Conservation (phyloP, 2,329 filamentous ascomycete species). For the Trichoderma polysporum region DNA sequence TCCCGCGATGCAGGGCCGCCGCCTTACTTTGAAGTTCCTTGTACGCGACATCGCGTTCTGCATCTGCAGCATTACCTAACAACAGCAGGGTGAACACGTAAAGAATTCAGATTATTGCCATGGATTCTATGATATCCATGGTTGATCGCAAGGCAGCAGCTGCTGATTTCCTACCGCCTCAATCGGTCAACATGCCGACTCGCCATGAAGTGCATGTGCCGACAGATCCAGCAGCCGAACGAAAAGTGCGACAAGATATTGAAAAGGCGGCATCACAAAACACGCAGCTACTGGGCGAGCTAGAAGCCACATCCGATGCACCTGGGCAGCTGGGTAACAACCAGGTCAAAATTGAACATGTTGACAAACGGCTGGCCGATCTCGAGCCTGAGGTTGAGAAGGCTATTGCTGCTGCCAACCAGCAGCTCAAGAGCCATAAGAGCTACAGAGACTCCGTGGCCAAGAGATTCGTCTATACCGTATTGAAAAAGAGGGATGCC, state of each 20-base stretch:
- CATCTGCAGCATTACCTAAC: neutral
- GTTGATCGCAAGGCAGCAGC: neutral
- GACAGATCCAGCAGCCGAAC: conserved; percentile 6
- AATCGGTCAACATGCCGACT: neutral
- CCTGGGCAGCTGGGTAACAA: conserved; percentile 11
- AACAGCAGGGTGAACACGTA: neutral
- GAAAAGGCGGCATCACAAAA: conserved; percentile 11
- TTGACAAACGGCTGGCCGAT: conserved; percentile 18
- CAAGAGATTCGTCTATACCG: conserved; percentile 18
- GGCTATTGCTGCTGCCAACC: conserved; percentile 8
- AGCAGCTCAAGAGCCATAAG: conserved; percentile 19
- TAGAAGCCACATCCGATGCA: conserved; percentile 6
- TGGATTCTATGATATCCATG: neutral
- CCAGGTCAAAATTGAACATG: conserved; percentile 13
- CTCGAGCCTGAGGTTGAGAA: conserved; percentile 9
- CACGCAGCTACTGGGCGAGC: conserved; percentile 16
- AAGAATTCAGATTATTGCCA: neutral
- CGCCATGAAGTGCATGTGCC: neutral
- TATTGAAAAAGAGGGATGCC: conserved; percentile 12
- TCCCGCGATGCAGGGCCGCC: neutral
- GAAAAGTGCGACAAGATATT: conserved; percentile 32
- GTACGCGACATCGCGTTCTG: neutral
- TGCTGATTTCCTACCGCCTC: neutral
- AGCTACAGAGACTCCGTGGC: conserved; percentile 14
- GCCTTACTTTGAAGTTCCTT: neutral